Conservation (phyloP, 2,329 filamentous ascomycete genomes). For the Macrophomina phaseolina region DNA sequence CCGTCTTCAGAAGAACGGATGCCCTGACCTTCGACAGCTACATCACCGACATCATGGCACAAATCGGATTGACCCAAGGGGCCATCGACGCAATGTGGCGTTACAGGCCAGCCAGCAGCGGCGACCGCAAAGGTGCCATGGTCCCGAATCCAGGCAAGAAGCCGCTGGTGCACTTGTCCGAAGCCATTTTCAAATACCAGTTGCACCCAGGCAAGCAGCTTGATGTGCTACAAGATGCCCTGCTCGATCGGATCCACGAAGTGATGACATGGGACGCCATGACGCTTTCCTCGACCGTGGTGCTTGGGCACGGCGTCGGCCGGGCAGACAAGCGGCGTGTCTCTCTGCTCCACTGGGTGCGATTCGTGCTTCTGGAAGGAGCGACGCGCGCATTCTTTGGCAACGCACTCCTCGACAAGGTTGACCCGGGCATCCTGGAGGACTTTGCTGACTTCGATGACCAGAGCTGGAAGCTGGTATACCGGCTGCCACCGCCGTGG, state of each 20-base stretch:
- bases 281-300: background rate
- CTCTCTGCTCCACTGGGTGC: slow-evolving; percentile 9
- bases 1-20: background rate
- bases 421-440: slow-evolving; percentile 2
- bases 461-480: slow-evolving; percentile 24
- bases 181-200: slow-evolving; percentile 18
- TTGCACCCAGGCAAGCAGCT: slow-evolving; percentile 19
- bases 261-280: slow-evolving; percentile 1
- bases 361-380: background rate
- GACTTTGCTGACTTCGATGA: slow-evolving; percentile 22
- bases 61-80: background rate
- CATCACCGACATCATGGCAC: slow-evolving; percentile 12
- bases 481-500: slow-evolving; percentile 17
- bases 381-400: slow-evolving; percentile 12
- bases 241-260: background rate
- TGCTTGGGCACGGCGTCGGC: background rate
- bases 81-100: slow-evolving; percentile 1
- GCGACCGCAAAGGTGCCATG: background rate
- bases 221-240: slow-evolving; percentile 2
- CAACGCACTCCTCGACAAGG: background rate
- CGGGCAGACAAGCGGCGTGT: background rate
- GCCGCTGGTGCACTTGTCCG: slow-evolving; percentile 13
- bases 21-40: slow-evolving; percentile 20
- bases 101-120: background rate
- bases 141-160: slow-evolving; percentile 7